Evolutionary conservation across 164 flowering plant genomes (phyloP).

Genomic region (Kingdonia uniflora): DNA sequence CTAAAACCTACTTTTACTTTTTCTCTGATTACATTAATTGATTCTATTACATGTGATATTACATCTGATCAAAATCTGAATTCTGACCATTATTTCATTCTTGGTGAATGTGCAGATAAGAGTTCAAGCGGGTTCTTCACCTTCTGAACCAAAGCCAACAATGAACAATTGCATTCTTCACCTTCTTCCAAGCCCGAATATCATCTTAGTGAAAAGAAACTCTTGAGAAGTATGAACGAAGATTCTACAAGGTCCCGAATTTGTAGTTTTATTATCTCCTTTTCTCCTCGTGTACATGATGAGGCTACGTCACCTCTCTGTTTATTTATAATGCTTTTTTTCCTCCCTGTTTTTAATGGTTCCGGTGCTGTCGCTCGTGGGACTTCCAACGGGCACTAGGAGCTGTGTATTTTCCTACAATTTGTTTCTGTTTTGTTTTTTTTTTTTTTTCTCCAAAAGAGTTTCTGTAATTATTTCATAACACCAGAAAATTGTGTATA

Average conservation of each 20-base stretch:
- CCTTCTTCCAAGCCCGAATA: slow-evolving; percentile 38
- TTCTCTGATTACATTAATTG: too few species aligned
- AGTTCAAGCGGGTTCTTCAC: slow-evolving; percentile 28
- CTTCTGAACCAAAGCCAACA: slow-evolving; percentile 21
- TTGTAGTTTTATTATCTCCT: not conserved
- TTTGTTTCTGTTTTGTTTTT: not conserved
- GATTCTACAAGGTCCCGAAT: not conserved
- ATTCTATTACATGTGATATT: too few species aligned
- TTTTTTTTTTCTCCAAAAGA: slow-evolving; percentile 11
- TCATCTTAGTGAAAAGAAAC: slow-evolving; percentile 31
- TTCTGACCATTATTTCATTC: too few species aligned
- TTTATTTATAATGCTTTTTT: slow-evolving; percentile 7
- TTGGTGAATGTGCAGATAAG: too few species aligned
- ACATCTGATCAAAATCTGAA: too few species aligned
- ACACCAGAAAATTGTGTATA: too few species aligned
- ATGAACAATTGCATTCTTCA: slow-evolving; percentile 22
- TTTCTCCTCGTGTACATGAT: not conserved
- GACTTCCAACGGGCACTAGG: not conserved
- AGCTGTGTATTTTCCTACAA: not conserved
- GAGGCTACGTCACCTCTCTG: not conserved
- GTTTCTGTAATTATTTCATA: slow-evolving; percentile 11
- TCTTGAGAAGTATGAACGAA: not conserved
- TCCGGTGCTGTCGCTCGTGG: slow-evolving; percentile 8
- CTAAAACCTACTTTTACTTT: too few species aligned
- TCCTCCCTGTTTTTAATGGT: slow-evolving; percentile 19